Percentiles rank a stretch among this genome's conserved stretches.
Conservation (phyloP, 1,139 yeast genomes). For the Geotrichum histeridarum region DNA sequence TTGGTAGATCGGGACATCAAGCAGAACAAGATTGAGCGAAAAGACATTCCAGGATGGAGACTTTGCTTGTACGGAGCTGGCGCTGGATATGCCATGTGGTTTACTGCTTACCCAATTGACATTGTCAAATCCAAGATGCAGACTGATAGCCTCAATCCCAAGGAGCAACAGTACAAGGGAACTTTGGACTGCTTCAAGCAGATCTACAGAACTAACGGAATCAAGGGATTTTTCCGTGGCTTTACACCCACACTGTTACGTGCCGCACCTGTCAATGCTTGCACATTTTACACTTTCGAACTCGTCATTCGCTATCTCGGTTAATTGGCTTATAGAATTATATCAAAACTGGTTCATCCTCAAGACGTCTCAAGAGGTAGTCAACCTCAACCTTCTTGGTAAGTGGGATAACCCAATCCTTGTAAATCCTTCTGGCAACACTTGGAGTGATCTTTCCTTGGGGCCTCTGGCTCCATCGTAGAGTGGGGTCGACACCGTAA, state of each 20-base stretch:
- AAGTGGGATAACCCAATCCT: conserved; percentile 83
- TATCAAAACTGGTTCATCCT: conserved; percentile 37
- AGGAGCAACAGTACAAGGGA: conserved; percentile 43
- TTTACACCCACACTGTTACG: conserved; percentile 84
- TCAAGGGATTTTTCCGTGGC: conserved; percentile 78
- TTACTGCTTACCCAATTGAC: conserved; percentile 74
- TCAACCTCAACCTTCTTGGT: conserved; percentile 94
- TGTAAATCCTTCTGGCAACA: conserved; percentile 72
- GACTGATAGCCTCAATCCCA: conserved; percentile 63
- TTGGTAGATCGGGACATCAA: conserved; percentile 60
- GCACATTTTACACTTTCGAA: conserved; percentile 90
- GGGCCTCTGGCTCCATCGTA: conserved; percentile 59
- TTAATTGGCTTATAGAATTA: conserved; percentile 11
- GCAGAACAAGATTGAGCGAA: conserved; percentile 45
- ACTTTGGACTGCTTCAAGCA: conserved; percentile 53
- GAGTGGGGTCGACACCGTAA: conserved; percentile 82
- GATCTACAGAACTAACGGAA: conserved; percentile 53
- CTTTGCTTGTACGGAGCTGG: conserved; percentile 77
- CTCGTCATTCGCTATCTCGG: conserved; percentile 50
- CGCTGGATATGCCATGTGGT: conserved; percentile 85
- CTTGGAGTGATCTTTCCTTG: conserved; percentile 80
- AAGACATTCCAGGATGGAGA: conserved; percentile 78
- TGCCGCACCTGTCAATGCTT: conserved; percentile 97
- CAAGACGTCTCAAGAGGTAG: conserved; percentile 76
- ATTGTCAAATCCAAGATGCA: conserved; percentile 81